Conservation (phyloP, 345 rosid species). For the Ceriops tagal region DNA sequence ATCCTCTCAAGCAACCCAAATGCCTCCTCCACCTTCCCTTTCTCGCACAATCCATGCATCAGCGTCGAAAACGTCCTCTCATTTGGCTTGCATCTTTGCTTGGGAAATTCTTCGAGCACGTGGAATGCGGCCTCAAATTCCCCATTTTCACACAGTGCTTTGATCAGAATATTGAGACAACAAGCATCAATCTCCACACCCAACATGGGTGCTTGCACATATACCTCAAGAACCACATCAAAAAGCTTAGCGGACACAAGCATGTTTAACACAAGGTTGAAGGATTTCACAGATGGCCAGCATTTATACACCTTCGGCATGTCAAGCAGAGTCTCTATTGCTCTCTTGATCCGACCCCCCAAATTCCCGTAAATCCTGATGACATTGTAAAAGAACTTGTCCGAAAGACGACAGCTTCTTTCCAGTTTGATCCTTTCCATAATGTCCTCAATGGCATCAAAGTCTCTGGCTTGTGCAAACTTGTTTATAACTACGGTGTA, state of each 20-base stretch:
- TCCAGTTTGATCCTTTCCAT: slow-evolving; percentile 46
- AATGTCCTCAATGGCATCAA: slow-evolving; percentile 61
- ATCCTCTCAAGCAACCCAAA: slow-evolving; percentile 56
- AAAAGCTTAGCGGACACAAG: slow-evolving; percentile 66
- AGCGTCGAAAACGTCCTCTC: slow-evolving; percentile 71
- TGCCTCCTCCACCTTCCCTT: slow-evolving; percentile 60
- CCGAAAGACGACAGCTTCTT: slow-evolving; percentile 51
- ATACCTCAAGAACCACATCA: slow-evolving; percentile 56
- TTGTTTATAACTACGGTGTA: slow-evolving; percentile 51
- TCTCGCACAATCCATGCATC: slow-evolving; percentile 61
- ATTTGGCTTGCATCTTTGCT: slow-evolving; percentile 60
- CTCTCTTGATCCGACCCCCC: slow-evolving; percentile 59
- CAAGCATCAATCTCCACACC: slow-evolving; percentile 84
- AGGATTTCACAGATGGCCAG: slow-evolving; percentile 69
- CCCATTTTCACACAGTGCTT: slow-evolving; percentile 72
- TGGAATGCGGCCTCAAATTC: slow-evolving; percentile 56
- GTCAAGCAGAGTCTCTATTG: slow-evolving; percentile 53
- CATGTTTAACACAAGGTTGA: slow-evolving; percentile 66
- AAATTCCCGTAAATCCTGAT: slow-evolving; percentile 64
- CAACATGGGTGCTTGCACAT: slow-evolving; percentile 50
- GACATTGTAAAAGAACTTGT: slow-evolving; percentile 64
- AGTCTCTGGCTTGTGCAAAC: slow-evolving; percentile 54
- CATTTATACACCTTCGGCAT: slow-evolving; percentile 63
- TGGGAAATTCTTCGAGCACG: slow-evolving; percentile 94
- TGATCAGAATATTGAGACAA: slow-evolving; percentile 73